Conservation (phyloP, 164 flowering plant species). For the Liquidambar formosana region DNA sequence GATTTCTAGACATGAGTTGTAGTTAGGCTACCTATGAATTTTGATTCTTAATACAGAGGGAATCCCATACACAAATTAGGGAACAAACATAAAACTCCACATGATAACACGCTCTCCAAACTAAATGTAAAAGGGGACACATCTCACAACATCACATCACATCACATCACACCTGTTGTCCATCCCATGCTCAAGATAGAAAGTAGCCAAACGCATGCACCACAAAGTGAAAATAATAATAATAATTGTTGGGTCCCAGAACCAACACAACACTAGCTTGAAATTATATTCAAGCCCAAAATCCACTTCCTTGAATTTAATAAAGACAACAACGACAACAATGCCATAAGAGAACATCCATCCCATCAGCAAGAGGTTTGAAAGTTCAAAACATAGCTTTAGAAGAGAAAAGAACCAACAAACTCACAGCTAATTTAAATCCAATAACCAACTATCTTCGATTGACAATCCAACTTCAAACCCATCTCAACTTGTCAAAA, state of each 20-base stretch:
- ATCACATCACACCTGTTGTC: not conserved
- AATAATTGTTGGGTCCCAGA: not conserved
- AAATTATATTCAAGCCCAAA: not conserved
- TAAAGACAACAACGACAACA: not conserved
- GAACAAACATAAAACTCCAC: not conserved
- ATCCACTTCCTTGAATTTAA: not conserved
- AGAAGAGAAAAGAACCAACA: constrained; percentile 16
- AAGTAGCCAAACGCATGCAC: not conserved
- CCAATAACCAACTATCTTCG: constrained; percentile 9
- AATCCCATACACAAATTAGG: not conserved
- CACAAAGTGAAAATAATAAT: not conserved
- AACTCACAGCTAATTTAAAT: not conserved
- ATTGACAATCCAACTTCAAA: constrained; percentile 13
- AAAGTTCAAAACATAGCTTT: constrained; percentile 10
- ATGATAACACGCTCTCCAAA: not conserved
- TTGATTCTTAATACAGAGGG: not conserved
- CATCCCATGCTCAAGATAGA: not conserved
- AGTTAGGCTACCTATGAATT: not conserved
- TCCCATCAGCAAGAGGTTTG: not conserved
- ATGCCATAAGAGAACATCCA: constrained; percentile 1
- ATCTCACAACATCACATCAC: not conserved
- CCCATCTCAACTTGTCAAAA: constrained; percentile 8
- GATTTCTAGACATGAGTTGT: not conserved
- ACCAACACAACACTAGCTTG: constrained; percentile 1
- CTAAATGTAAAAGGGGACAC: not conserved